phyloP scores from a whole-genome alignment of 108 stramenopile species.

The Epithemia pelagica region DNA sequence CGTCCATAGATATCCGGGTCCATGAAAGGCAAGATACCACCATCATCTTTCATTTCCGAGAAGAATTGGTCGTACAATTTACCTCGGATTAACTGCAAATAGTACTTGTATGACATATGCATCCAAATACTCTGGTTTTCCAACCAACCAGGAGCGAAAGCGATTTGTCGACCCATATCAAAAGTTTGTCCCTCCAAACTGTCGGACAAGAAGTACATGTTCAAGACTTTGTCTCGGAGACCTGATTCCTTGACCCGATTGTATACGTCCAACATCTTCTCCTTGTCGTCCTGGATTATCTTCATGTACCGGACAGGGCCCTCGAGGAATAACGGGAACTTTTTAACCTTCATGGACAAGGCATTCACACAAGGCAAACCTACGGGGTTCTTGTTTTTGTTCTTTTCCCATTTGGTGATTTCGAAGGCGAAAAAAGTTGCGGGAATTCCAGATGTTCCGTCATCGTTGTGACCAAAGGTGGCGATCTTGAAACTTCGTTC shows the following conservation, averaged over 20 bases:
- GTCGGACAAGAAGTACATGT: conserved; percentile 88
- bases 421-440: conserved; percentile 85
- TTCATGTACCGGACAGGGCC: conserved; percentile 94
- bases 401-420: conserved; percentile 63
- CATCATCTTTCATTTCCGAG: conserved; percentile 70
- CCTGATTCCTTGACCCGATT: conserved; percentile 67
- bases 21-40: conserved; percentile 91
- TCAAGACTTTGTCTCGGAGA: conserved; percentile 79
- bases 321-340: conserved; percentile 91
- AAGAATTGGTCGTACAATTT: conserved; percentile 92
- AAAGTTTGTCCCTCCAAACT: conserved; percentile 84
- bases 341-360: conserved; percentile 72
- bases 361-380: conserved; percentile 79
- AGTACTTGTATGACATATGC: conserved; percentile 98
- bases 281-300: conserved; percentile 72
- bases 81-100: conserved; percentile 89
- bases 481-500: conserved; percentile 74
- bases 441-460: conserved; percentile 79
- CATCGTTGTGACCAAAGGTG: conserved; percentile 73
- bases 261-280: conserved; percentile 74
- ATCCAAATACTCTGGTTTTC: conserved; percentile 96
- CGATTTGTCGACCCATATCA: conserved; percentile 95
- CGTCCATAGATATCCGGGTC: conserved; percentile 87
- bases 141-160: conserved; percentile 93
- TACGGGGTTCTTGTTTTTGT: conserved; percentile 38